These are phyloP conservation scores for Chalciporus sp. DNA, from an alignment of 1,284 basidiomycete genomes.

Conservation along the genomic window DNA sequence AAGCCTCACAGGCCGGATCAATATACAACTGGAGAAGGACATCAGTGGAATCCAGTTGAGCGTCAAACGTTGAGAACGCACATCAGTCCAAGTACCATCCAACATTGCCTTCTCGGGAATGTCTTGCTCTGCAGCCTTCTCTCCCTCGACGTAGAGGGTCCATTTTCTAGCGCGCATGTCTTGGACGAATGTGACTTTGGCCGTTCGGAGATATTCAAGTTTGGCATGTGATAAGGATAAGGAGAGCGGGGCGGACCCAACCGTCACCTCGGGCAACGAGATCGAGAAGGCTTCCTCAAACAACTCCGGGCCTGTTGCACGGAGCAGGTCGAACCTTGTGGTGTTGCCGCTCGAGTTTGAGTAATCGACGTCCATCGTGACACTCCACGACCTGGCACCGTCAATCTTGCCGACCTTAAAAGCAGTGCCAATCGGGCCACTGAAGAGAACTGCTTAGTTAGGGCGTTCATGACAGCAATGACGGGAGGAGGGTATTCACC, in stretches of 20 bases:
- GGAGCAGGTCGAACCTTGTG: too few relatives aligned
- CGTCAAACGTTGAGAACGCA: too few relatives aligned
- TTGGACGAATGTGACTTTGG: background rate
- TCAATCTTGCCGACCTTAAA: background rate
- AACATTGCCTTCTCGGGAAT: background rate
- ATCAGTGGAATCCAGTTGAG: background rate
- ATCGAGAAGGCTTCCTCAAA: too few relatives aligned
- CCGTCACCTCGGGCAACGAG: too few relatives aligned
- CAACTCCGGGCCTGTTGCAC: too few relatives aligned
- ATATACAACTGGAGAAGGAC: background rate
- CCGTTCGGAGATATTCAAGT: too few relatives aligned
- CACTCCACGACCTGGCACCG: background rate
- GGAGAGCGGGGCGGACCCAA: too few relatives aligned
- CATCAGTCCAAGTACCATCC: background rate
- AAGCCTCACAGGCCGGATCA: background rate
- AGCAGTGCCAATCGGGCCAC: background rate
- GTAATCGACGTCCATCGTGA: background rate
- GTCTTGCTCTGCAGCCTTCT: background rate
- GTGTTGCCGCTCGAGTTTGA: too few relatives aligned
- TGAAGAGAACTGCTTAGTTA: background rate
- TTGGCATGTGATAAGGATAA: too few relatives aligned
- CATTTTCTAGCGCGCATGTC: background rate
- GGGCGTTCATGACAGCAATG: background rate
- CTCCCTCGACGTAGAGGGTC: background rate
- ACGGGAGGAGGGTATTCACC: background rate